phyloP scores from a whole-genome alignment of 768 basidiomycete species.

The Mycena vitilis region DNA sequence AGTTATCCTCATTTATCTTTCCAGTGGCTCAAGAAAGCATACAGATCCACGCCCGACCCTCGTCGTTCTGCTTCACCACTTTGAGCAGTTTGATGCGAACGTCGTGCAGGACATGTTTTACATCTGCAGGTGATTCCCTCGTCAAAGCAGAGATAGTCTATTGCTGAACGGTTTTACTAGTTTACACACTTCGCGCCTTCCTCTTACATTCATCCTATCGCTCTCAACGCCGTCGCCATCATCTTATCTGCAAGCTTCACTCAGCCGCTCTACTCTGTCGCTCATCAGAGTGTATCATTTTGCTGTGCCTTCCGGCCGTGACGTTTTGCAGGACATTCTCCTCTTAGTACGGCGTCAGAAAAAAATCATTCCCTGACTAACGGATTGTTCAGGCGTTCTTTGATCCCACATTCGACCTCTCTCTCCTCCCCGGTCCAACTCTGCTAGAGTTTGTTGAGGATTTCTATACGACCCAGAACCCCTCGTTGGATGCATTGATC shows the following conservation, averaged over 20 bases:
- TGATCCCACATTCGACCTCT: slow-evolving; percentile 67
- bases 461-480: slow-evolving; percentile 65
- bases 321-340: slow-evolving; percentile 65
- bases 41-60: slow-evolving; percentile 50
- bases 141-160: background rate
- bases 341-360: slow-evolving; percentile 54
- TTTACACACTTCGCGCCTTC: slow-evolving; percentile 62
- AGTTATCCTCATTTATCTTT: background rate
- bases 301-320: slow-evolving; percentile 59
- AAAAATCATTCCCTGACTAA: background rate
- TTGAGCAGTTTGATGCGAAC: slow-evolving; percentile 74
- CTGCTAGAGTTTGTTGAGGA: slow-evolving; percentile 67
- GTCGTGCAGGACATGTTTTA: slow-evolving; percentile 78
- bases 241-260: slow-evolving; percentile 69
- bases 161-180: slow-evolving; percentile 49
- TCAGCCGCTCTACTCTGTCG: slow-evolving; percentile 69
- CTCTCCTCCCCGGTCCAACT: slow-evolving; percentile 70
- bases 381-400: slow-evolving; percentile 68
- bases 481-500: slow-evolving; percentile 67
- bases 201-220: slow-evolving; percentile 73
- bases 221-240: slow-evolving; percentile 67
- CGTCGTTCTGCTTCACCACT: slow-evolving; percentile 75
- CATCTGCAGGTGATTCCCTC: slow-evolving; percentile 70
- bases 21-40: background rate
- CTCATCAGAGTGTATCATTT: slow-evolving; percentile 66